Conservation (phyloP, 495 filamentous ascomycete species). For the Aspergillus carlsbadensis region DNA sequence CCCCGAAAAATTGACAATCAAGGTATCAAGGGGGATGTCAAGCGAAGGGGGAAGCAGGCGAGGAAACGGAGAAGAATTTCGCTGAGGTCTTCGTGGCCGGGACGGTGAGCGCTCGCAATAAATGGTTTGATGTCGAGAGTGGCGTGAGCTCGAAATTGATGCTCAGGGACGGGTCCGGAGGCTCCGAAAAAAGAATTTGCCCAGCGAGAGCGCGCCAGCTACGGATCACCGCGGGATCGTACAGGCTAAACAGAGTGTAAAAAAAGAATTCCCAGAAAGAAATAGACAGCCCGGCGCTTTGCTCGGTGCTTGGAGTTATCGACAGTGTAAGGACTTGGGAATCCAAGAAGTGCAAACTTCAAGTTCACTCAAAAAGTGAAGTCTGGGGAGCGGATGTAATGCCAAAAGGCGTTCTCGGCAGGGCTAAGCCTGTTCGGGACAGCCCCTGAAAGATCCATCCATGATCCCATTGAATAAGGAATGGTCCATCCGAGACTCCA, state of each 20-base stretch:
- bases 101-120: conserved; percentile 14
- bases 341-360: not conserved
- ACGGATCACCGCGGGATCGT: not conserved
- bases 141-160: conserved; percentile 28
- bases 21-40: not conserved
- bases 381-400: conserved; percentile 2
- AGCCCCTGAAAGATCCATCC: not conserved
- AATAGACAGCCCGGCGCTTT: not conserved
- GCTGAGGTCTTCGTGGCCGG: conserved; percentile 9
- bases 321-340: not conserved
- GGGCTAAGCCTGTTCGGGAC: not conserved
- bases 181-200: conserved; percentile 18
- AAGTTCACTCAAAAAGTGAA: not conserved
- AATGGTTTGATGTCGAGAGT: conserved; percentile 18
- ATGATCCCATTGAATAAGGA: too few species aligned
- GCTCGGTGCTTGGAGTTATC: too few species aligned
- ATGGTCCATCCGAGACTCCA: too few species aligned
- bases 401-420: not conserved
- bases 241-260: not conserved
- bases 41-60: not conserved
- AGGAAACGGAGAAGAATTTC: conserved; percentile 8
- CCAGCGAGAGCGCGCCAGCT: not conserved
- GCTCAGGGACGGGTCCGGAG: conserved; percentile 14
- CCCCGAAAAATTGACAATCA: not conserved
- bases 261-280: not conserved